Percentiles rank a stretch among this genome's conserved stretches.
Conservation (phyloP, 306 rosid genomes). For the Mimosa pudica region DNA sequence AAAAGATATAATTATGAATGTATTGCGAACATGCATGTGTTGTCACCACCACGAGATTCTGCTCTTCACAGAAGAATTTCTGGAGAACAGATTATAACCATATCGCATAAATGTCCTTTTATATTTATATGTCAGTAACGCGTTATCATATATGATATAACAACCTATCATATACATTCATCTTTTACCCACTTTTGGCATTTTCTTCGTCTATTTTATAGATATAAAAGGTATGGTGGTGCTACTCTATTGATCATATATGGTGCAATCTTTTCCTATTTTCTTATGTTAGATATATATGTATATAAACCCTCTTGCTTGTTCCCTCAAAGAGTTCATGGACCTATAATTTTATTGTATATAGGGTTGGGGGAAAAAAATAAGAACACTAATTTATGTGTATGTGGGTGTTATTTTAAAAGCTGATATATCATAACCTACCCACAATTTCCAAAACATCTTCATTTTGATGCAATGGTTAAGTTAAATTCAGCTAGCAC, state of each 20-base stretch:
- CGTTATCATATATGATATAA: neutral
- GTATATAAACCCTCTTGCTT: neutral
- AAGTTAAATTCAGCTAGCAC: too few relatives aligned
- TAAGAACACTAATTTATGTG: too few relatives aligned
- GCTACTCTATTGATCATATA: conserved; percentile 1
- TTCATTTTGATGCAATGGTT: too few relatives aligned
- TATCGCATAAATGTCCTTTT: conserved; percentile 18
- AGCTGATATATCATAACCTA: too few relatives aligned
- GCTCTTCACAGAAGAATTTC: neutral
- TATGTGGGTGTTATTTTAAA: too few relatives aligned
- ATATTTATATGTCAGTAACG: neutral
- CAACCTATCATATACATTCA: neutral
- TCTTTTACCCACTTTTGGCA: conserved; percentile 36
- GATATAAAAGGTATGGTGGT: conserved; percentile 26
- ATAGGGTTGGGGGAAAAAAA: too few relatives aligned
- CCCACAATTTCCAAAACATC: too few relatives aligned
- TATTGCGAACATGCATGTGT: neutral
- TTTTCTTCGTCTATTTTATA: conserved; percentile 36
- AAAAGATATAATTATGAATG: neutral
- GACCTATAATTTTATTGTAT: too few relatives aligned
- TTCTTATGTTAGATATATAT: too few relatives aligned
- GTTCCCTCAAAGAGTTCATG: neutral
- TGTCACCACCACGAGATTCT: conserved; percentile 38
- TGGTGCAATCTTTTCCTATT: too few relatives aligned
- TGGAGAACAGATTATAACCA: conserved; percentile 13